Percentiles rank a stretch among this genome's conserved stretches.
Evolutionary conservation across 129 eudicot genomes (phyloP).

Genomic region (Helichrysum umbraculigerum): DNA sequence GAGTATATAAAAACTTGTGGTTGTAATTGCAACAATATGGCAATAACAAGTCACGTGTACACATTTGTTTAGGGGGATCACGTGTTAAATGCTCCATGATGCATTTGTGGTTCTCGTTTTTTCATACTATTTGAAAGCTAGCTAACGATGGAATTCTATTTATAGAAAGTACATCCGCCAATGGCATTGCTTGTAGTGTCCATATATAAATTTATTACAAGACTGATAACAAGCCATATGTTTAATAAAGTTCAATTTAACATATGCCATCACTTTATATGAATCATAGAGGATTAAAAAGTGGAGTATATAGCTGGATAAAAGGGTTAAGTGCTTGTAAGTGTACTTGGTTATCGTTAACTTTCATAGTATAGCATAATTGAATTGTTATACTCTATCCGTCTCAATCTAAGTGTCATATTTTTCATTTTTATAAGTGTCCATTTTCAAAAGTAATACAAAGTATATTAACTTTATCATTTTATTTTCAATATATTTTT

Average conservation of each 20-base stretch:
- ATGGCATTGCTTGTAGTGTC: slow-evolving; percentile 6
- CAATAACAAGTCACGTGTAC: neutral
- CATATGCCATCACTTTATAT: slow-evolving; percentile 7
- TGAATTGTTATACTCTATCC: too few relatives aligned
- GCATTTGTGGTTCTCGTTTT: neutral
- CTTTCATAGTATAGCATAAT: too few relatives aligned
- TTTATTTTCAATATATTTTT: too few relatives aligned
- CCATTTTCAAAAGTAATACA: too few relatives aligned
- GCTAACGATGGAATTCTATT: slow-evolving; percentile 15
- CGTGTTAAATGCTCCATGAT: slow-evolving; percentile 14
- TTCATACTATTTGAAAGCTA: neutral
- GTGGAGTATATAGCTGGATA: too few relatives aligned
- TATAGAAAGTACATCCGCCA: slow-evolving; percentile 5
- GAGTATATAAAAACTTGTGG: slow-evolving; percentile 10
- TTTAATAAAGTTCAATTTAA: neutral
- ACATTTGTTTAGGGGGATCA: neutral
- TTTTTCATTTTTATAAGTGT: too few relatives aligned
- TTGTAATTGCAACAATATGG: slow-evolving; percentile 10
- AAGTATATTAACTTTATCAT: too few relatives aligned
- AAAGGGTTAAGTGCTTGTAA: too few relatives aligned
- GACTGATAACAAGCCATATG: slow-evolving; percentile 37
- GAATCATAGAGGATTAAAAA: too few relatives aligned
- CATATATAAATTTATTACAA: slow-evolving; percentile 7
- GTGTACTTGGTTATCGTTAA: too few relatives aligned
- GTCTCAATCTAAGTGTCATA: too few relatives aligned